Evolutionary conservation across 768 basidiomycete genomes (phyloP), one percentile per base, ranked within the genome.

Genomic region (Pulveroboletus sp.): DNA sequence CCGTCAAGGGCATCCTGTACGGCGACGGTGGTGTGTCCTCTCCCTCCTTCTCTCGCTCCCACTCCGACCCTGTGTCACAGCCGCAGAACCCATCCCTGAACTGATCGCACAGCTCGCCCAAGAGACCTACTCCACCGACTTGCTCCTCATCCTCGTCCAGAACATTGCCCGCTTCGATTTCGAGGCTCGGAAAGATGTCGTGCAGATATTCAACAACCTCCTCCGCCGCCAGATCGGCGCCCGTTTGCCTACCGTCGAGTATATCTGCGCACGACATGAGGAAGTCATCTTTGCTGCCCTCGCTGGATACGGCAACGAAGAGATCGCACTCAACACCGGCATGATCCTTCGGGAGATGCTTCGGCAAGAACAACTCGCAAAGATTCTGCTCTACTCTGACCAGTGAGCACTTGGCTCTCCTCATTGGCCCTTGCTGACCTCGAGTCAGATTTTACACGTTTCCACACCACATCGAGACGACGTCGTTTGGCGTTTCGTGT

Each of bases 311-410:
- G 85, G 86, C 71, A 93, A 96, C 61, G 91, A 97, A 66, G 95
- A 98, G 53, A 78, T 98, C 47, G 93, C 94, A 8, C 78, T 99
- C 51, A 99, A 99, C 61, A 97, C 95, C 0, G 95, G 96, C 8
- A 95, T 96, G 93, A 89, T 98, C 50, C 74, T 99, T 43, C 89
- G 91, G 62, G 96, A 98, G 72, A 97, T 98, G 89, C 72, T 99
- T 57, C 79, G 87, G 56, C 90, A 96, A 64, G 96, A 99, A 65
- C 83, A 88, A 43, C 71, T 99, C 21, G 85, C 86, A 39, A 91
- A 93, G 76, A 83, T 93, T 46, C 69, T 98, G 46, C 78, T 99
- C 38, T 81, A 95, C 63, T 94, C 93, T 11, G 94, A 98, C 55
- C 83, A 95, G 95, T 95, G 67, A 68, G 92, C 76, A 8, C 40